A percentile compares a stretch with the other conserved stretches of the same genome.
Evolutionary conservation across 1,139 yeast species (phyloP).

Genomic region (Wickerhamomyces sp.): DNA sequence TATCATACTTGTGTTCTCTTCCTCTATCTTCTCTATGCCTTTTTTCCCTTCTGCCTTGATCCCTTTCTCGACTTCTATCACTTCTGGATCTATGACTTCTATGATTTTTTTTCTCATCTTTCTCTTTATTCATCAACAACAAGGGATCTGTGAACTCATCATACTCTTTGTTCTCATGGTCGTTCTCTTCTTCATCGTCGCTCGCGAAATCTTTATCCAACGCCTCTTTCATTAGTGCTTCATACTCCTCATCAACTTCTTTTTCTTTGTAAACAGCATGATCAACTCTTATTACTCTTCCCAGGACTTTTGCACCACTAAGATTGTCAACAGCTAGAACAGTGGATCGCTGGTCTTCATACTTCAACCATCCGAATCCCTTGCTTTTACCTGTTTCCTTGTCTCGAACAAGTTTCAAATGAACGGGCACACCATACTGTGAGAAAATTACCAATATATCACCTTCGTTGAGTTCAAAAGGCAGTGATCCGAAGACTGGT

Average conservation of each 20-base stretch:
- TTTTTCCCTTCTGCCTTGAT: constrained; percentile 1
- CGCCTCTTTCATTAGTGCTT: constrained; percentile 19
- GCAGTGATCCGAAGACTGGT: constrained; percentile 55
- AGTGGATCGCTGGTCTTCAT: constrained; percentile 76
- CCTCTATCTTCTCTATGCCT: constrained; percentile 1
- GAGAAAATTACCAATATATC: constrained; percentile 78
- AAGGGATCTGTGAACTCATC: constrained; percentile 10
- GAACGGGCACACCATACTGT: constrained; percentile 86
- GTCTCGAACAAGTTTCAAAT: constrained; percentile 68
- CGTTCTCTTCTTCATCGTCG: constrained; percentile 1
- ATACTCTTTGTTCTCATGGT: not conserved
- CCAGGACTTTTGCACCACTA: constrained; percentile 64
- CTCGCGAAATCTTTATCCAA: constrained; percentile 19
- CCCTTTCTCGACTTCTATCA: not conserved
- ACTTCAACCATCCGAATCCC: constrained; percentile 81
- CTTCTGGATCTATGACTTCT: constrained; percentile 2
- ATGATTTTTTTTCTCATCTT: constrained; percentile 1
- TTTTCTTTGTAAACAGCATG: constrained; percentile 64
- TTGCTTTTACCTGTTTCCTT: constrained; percentile 60
- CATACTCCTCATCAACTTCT: constrained; percentile 41
- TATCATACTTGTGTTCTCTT: too few species aligned
- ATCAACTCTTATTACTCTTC: constrained; percentile 61
- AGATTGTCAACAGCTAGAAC: constrained; percentile 85
- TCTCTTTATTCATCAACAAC: constrained; percentile 6
- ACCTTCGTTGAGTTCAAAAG: constrained; percentile 58